These are phyloP conservation scores for Geotrichum phurueaensis DNA, from an alignment of 1,139 yeast species.

Conservation along the genomic window DNA sequence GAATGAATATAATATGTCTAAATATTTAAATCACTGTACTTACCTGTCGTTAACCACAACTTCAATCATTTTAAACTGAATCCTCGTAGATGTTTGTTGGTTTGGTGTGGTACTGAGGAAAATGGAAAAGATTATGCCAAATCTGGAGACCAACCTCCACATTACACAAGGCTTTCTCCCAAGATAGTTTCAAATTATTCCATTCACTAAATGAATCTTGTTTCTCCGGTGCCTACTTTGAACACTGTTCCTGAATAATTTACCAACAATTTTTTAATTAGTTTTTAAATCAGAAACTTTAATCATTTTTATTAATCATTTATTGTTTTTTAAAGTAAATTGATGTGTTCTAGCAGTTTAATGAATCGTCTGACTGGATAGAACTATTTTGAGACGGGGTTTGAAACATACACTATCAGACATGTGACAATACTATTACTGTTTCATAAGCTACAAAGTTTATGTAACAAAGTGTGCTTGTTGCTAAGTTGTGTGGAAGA, in stretches of 20 bases:
- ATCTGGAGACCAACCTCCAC: neutral
- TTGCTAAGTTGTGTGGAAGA: too few relatives aligned
- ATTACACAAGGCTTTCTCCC: neutral
- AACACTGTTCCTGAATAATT: neutral
- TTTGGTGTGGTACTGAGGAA: neutral
- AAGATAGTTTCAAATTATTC: neutral
- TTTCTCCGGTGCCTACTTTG: neutral
- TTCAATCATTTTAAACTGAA: conserved; percentile 36
- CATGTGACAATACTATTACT: too few relatives aligned
- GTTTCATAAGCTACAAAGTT: too few relatives aligned
- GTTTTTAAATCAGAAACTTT: too few relatives aligned
- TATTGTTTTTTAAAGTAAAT: too few relatives aligned
- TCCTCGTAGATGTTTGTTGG: neutral
- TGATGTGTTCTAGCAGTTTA: too few relatives aligned
- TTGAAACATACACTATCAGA: too few relatives aligned
- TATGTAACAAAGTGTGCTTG: too few relatives aligned
- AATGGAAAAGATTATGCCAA: neutral
- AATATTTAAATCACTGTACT: conserved; percentile 16
- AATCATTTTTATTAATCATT: too few relatives aligned
- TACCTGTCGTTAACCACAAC: conserved; percentile 40
- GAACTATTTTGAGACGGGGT: too few relatives aligned
- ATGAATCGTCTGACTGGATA: too few relatives aligned
- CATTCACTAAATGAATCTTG: too few relatives aligned
- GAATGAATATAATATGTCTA: neutral
- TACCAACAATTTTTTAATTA: neutral